Evolutionary conservation across 768 basidiomycete species (phyloP), one percentile per base, ranked within the genome.

Genomic region (Xanthoconium stramineum): DNA sequence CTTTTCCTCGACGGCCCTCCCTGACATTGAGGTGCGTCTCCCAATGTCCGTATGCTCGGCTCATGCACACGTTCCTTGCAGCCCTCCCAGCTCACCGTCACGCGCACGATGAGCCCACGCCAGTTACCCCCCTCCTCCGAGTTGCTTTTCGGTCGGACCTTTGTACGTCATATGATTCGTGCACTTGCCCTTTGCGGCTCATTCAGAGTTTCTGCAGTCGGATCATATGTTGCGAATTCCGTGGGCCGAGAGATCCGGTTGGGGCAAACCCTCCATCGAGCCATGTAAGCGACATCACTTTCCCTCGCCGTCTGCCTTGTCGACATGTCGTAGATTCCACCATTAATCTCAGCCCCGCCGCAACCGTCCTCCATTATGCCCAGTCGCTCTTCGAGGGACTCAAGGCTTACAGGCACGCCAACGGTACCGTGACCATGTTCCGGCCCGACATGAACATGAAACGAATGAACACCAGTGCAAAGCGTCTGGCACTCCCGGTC

Each of bases 381-480:
- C 92, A 94, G 63, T 83, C 88, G 45, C 78, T 88, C 45, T 96
- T 98, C 67, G 95, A 98, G 70, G 92, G 95, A 17, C 84, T 97
- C 83, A 98, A 98, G 70, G 95, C 95, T 1, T 98, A 96, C 75
- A 79, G 86, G 47, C 83, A 86, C 61, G 72, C 81, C 37, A 74
- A 81, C 47, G 94, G 88, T 36, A 84, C 80, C 29, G 83, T 94
- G 20, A 83, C 88, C 17, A 74, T 98, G 61, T 98, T 98, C 80
- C 79, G 95, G 44, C 96, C 95, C 3, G 92, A 97, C 73, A 91
- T 92, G 91, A 97, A 98, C 75, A 96, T 98, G 94, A 86, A 85
- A 66, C 85, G 95, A 29, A 94, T 98, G 94, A 93, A 92, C 74
- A 81, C 61, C 45, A 91, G 88, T 65, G 94, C 95, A 14, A 62